Percentiles rank a stretch among this genome's conserved stretches.
phyloP scores from a whole-genome alignment of 306 rosid species.

The Fagus crenata region DNA sequence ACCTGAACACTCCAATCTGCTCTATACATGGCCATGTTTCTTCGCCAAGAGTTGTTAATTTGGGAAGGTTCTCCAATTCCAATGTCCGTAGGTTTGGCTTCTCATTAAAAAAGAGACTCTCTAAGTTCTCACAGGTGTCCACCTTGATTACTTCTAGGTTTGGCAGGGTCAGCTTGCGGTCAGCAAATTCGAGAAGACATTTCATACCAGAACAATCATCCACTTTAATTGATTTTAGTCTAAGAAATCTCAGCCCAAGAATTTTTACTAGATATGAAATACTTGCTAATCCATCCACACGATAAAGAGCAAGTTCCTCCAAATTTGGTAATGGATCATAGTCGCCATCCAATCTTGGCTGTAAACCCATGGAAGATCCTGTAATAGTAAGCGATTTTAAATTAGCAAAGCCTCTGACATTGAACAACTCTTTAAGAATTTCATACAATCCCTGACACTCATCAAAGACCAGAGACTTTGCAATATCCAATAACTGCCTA shows the following conservation, averaged over 20 bases:
- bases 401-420: not conserved
- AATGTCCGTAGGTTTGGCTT: constrained; percentile 7
- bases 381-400: constrained; percentile 12
- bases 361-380: not conserved
- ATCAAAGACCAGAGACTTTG: constrained; percentile 16
- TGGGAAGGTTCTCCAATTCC: constrained; percentile 13
- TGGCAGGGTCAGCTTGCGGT: constrained; percentile 11
- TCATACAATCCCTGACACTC: constrained; percentile 17
- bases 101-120: constrained; percentile 6
- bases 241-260: constrained; percentile 17
- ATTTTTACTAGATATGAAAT: constrained; percentile 21
- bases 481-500: not conserved
- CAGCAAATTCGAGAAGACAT: constrained; percentile 4
- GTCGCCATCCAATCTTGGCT: constrained; percentile 12
- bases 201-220: not conserved
- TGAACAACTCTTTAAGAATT: constrained; percentile 13
- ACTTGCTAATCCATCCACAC: constrained; percentile 1
- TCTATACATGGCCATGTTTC: not conserved
- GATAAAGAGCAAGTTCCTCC: constrained; percentile 13
- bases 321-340: constrained; percentile 19
- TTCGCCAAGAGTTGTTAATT: constrained; percentile 7
- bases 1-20: constrained; percentile 20
- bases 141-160: constrained; percentile 15
- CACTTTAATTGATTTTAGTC: constrained; percentile 12
- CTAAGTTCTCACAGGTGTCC: not conserved